Percentiles rank a stretch among this genome's conserved stretches.
Conservation (phyloP, 306 rosid genomes). For the Lablab purpureus region DNA sequence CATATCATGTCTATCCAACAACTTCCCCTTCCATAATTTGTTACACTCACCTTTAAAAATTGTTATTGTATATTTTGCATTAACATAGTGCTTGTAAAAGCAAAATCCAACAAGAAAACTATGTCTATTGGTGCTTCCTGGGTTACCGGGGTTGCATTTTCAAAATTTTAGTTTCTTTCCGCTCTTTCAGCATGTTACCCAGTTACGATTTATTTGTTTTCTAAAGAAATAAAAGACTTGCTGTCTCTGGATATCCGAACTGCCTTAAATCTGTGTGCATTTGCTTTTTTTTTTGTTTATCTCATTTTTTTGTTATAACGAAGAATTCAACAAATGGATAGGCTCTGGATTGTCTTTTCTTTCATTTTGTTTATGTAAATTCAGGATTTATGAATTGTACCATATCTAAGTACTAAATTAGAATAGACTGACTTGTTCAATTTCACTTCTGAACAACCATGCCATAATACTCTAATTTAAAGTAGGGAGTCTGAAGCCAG, state of each 20-base stretch:
- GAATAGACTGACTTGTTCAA: not conserved
- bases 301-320: not conserved
- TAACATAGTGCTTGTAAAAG: not conserved
- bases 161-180: not conserved
- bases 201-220: not conserved
- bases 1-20: not conserved
- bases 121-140: not conserved
- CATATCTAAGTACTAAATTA: not conserved
- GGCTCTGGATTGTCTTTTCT: not conserved
- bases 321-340: not conserved
- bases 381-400: slow-evolving; percentile 4
- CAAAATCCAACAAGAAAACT: slow-evolving; percentile 31
- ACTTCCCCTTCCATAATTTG: not conserved
- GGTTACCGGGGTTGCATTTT: not conserved
- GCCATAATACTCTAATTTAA: not conserved
- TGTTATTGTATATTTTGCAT: not conserved
- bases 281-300: not conserved
- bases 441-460: not conserved
- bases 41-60: not conserved
- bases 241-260: not conserved
- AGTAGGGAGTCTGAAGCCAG: not conserved
- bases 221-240: not conserved
- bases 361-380: not conserved
- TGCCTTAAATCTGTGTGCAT: not conserved
- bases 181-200: not conserved